Evolutionary conservation across 1,284 basidiomycete species (phyloP), one percentile per base, ranked within the genome.

Genomic region (Boletellus deceptivus): DNA sequence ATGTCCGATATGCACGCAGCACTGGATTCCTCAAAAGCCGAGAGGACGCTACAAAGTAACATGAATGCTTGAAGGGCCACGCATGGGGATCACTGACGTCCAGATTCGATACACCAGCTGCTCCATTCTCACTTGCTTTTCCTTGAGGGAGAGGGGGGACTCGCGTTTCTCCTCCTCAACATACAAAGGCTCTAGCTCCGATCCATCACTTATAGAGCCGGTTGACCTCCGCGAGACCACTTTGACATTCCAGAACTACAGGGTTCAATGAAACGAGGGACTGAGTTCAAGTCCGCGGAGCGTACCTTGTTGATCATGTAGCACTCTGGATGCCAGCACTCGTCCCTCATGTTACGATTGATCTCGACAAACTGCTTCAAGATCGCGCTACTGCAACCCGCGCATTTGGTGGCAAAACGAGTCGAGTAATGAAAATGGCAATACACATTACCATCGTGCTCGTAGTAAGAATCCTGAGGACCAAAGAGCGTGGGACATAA

Each of bases 291-390:
- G 40, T 41, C 35, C n/a, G 31, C 6, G 48, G 29, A 14, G 61
- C 76, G 50, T 53, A 93, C 92, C 79, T 97, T 98, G 74, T 98
- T 96, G 63, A 99, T 98, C 95, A 99, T 98, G 72, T 99, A 98
- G 72, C 96, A 99, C 72, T 99, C 96, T 45, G 96, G 96, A 79
- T 99, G 96, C 96, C 97, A 99, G 68, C 97, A 98, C 74, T 99
- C 97, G 73, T 99, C 94, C 52, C 86, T 82, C 79, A 92, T 93
- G 73, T 98, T 99, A 56, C 96, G 83, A 67, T 99, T 99, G 74
- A 99, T 98, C 75, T 99, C 96, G 55, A 99, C 96, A 65, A 98
- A 99, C 69, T 99, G 96, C 74, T 99, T 99, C 61, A 99, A 75
- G 58, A 99, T 99, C n/a, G 97, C 97, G 50, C 90, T 97, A 62